Conservation (phyloP, 805 yeast species). For the Candida stauntonica region DNA sequence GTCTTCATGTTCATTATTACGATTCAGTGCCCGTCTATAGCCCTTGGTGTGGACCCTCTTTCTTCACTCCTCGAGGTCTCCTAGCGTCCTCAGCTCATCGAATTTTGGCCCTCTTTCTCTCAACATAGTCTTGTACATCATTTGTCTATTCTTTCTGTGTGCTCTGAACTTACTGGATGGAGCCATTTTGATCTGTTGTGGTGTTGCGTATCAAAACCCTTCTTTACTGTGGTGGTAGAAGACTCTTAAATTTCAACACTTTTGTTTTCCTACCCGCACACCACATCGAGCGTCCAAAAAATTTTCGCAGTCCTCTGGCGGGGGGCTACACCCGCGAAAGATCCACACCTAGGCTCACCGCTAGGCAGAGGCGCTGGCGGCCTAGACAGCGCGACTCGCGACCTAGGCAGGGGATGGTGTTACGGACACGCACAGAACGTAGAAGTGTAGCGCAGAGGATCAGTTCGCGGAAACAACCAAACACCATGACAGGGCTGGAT, state of each 20-base stretch:
- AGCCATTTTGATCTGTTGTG: slow-evolving; percentile 35
- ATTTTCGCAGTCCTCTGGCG: slow-evolving; percentile 18
- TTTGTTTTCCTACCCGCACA: slow-evolving; percentile 13
- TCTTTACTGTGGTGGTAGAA: slow-evolving; percentile 9
- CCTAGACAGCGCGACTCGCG: slow-evolving; percentile 5
- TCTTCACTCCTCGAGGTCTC: no score
- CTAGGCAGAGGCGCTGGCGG: neutral
- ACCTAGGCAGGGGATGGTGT: slow-evolving; percentile 5
- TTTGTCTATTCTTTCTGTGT: slow-evolving; percentile 1
- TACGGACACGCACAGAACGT: slow-evolving; percentile 15
- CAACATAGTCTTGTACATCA: slow-evolving; percentile 3
- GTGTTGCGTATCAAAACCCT: slow-evolving; percentile 5
- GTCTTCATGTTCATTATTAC: no score
- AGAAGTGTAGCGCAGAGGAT: no score
- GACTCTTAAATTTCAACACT: slow-evolving; percentile 15
- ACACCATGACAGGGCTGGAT: slow-evolving; percentile 8
- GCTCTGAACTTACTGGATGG: slow-evolving; percentile 42
- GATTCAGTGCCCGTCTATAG: no score
- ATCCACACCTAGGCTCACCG: no score
- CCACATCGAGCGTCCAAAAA: slow-evolving; percentile 4
- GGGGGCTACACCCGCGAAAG: no score
- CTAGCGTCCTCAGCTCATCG: no score
- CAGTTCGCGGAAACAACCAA: slow-evolving; percentile 9
- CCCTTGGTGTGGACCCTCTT: no score
- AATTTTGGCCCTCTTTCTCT: slow-evolving; percentile 1